These are phyloP conservation scores for Lunasporangiospora selenospora DNA, from an alignment of 192 early-diverging fungal species.

Conservation along the genomic window DNA sequence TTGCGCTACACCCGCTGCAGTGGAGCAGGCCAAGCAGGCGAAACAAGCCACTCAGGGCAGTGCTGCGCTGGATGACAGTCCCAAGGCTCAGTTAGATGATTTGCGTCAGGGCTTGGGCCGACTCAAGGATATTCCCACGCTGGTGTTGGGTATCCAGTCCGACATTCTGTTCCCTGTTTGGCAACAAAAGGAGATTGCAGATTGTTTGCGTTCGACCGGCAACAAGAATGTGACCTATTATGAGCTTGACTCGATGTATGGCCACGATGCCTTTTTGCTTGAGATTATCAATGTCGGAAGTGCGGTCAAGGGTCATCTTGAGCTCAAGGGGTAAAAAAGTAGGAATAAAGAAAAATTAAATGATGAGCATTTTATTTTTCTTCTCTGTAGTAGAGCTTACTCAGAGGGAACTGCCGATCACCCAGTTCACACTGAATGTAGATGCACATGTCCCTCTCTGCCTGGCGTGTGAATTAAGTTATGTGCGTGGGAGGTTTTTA, in stretches of 20 bases:
- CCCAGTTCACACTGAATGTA: too few relatives aligned
- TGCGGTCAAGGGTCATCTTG: conserved; percentile 92
- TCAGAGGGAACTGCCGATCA: too few relatives aligned
- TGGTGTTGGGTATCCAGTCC: conserved; percentile 93
- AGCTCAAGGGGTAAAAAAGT: conserved; percentile 51
- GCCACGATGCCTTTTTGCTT: conserved; percentile 97
- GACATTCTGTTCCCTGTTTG: conserved; percentile 95
- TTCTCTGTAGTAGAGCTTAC: too few relatives aligned
- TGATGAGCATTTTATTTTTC: too few relatives aligned
- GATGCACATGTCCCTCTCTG: too few relatives aligned
- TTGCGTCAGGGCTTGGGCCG: conserved; percentile 75
- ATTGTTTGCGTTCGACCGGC: conserved; percentile 81
- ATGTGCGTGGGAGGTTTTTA: too few relatives aligned
- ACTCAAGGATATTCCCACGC: conserved; percentile 74
- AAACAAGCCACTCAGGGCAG: not conserved
- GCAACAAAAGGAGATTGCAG: conserved; percentile 97
- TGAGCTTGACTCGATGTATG: conserved; percentile 96
- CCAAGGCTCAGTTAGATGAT: conserved; percentile 61
- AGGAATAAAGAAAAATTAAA: not conserved
- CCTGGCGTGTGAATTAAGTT: too few relatives aligned
- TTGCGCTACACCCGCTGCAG: conserved; percentile 1
- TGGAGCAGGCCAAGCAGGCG: not conserved
- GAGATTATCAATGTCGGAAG: conserved; percentile 90
- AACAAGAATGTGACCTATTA: conserved; percentile 95
- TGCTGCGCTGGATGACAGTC: conserved; percentile 36